Evolutionary conservation across 2,329 filamentous ascomycete genomes (phyloP), one percentile per base, ranked within the genome.

Genomic region (Myriosclerotinia scirpicola): DNA sequence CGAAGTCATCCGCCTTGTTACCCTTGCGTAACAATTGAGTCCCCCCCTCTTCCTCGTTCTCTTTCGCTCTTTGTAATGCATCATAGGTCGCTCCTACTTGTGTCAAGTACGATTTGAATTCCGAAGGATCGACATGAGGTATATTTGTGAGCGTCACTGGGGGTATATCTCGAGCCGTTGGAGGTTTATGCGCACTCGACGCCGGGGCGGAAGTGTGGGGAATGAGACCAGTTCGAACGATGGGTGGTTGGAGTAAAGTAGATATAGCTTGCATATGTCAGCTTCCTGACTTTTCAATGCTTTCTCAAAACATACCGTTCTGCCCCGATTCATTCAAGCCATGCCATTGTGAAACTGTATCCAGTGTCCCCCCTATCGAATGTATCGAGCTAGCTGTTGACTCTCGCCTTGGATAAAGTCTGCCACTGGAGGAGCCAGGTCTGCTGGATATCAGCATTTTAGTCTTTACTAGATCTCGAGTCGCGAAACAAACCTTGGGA

Each of bases 121-220:
- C 89, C 69, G 89, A 85, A 0, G 87, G 79, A 50, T 97, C 91
- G 72, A 98, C 84, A 73, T 90, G 90, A 14, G 89, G 85, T 55
- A 98, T 91, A 73, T 96, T 97, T 9, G 93, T 93, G 68, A 99
- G 82, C 0, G 92, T 89, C 0, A 99, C 95, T 0, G 94, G 94
- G 1, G 94, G 94, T 48, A 99, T 99, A 76, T 99, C 94, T 77
- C 87, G 87, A 22, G 91, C 84, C 0, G 92, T 96, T 0, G 94
- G 94, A 17, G 91, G 89, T 72, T 90, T 94, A 74, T 95, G 91
- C 17, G 88, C 82, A 73, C 87, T 90, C n/a, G 87, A 86, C 20
- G 79, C 78, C 1, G 91, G 86, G 3, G 90, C 87, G 2, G 88
- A 83, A 0, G 89, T 90, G 77, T 96, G 90, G 30, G 93, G 90